Percentiles rank a stretch among this genome's conserved stretches.
These are phyloP conservation scores for Vitis amurensis DNA, from an alignment of 164 flowering plant genomes.

Conservation along the genomic window DNA sequence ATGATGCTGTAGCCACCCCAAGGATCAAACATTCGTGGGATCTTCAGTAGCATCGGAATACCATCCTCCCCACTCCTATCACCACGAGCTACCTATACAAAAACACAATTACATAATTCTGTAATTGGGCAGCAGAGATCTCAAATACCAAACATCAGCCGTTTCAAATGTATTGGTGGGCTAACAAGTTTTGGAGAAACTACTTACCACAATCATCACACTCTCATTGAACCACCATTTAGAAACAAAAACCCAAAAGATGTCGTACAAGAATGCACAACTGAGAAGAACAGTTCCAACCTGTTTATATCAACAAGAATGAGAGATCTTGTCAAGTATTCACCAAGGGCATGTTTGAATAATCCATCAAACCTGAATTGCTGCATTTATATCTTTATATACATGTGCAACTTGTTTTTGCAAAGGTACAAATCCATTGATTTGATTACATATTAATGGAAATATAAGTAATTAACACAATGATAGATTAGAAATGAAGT, in stretches of 20 bases:
- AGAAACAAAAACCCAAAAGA: conserved; percentile 96
- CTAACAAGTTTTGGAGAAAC: neutral
- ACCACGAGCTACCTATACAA: conserved; percentile 90
- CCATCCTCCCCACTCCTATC: conserved; percentile 97
- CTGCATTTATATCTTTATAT: too few species aligned
- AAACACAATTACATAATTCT: neutral
- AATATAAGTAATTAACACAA: too few species aligned
- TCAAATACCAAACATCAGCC: neutral
- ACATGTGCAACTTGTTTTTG: too few species aligned
- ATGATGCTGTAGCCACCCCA: conserved; percentile 99
- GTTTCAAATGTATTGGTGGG: too few species aligned
- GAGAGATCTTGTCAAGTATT: neutral
- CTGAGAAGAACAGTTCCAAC: conserved; percentile 96
- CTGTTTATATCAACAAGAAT: conserved; percentile 37
- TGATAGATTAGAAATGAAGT: too few species aligned
- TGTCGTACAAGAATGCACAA: conserved; percentile 94
- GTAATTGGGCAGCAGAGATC: neutral
- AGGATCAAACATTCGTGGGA: conserved; percentile 96
- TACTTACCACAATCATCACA: conserved; percentile 97
- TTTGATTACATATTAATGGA: too few species aligned
- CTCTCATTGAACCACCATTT: conserved; percentile 83
- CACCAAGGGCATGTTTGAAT: neutral
- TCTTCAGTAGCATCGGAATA: conserved; percentile 93
- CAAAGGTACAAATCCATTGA: neutral
- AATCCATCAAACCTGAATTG: too few species aligned